Evolutionary conservation across 495 filamentous ascomycete species (phyloP).

Genomic region (Aspergillus homomorphus): DNA sequence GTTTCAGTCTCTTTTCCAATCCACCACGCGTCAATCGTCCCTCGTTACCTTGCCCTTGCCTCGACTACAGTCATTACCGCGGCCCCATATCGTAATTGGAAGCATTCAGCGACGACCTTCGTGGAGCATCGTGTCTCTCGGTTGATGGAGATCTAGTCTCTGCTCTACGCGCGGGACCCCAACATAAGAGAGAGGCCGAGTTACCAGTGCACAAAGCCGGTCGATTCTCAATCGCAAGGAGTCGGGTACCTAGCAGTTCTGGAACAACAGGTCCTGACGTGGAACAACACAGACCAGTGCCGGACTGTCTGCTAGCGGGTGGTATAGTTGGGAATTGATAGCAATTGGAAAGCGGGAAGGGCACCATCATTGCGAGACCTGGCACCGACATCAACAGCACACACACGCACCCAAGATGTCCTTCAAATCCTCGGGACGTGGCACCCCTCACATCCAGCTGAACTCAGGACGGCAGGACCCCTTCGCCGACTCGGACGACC

Average conservation of each 20-base stretch:
- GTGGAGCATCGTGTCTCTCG: not conserved
- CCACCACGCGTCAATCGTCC: not conserved
- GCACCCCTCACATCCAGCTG: conserved; percentile 50
- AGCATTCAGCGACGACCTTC: not conserved
- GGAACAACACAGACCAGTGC: not conserved
- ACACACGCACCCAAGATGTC: conserved; percentile 6
- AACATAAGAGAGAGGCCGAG: not conserved
- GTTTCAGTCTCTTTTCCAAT: not conserved
- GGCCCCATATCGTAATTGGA: not conserved
- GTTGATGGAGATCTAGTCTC: not conserved
- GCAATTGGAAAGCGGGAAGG: not conserved
- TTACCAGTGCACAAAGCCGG: not conserved
- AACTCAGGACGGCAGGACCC: conserved; percentile 58
- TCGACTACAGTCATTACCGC: conserved; percentile 2
- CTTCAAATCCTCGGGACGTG: conserved; percentile 3
- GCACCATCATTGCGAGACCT: too few species aligned
- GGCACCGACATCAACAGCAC: too few species aligned
- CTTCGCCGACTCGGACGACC: conserved; percentile 33
- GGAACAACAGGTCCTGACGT: not conserved
- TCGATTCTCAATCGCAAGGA: not conserved
- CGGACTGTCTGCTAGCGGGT: too few species aligned
- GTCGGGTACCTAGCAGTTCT: not conserved
- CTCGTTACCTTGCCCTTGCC: not conserved
- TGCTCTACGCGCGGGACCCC: not conserved
- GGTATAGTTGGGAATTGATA: too few species aligned